A percentile compares a stretch with the other conserved stretches of the same genome.
Evolutionary conservation across 2,329 filamentous ascomycete genomes (phyloP).

Genomic region (Fusarium pseudograminearum): DNA sequence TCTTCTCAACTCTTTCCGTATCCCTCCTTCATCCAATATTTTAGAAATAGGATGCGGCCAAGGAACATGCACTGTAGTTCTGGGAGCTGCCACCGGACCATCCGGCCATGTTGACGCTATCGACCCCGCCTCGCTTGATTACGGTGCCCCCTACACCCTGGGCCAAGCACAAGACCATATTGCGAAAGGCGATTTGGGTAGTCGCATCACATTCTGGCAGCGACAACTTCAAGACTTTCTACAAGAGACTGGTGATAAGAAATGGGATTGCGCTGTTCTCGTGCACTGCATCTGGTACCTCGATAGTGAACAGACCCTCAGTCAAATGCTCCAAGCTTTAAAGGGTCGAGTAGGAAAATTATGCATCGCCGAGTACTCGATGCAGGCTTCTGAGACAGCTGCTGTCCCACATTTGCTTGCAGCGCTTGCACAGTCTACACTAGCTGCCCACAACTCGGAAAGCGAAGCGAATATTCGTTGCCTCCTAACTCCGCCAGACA

Average conservation of each 20-base stretch:
- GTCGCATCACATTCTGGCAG: neutral
- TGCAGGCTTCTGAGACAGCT: conserved; percentile 11
- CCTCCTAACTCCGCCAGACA: neutral
- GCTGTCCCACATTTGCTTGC: conserved; percentile 16
- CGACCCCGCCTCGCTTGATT: conserved; percentile 21
- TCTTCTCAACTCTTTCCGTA: neutral
- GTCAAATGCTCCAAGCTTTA: neutral
- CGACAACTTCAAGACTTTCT: neutral
- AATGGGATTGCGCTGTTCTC: conserved; percentile 15
- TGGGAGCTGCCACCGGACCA: neutral
- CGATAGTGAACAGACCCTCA: neutral
- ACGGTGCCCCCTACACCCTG: conserved; percentile 21
- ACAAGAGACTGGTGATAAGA: neutral
- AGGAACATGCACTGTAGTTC: conserved; percentile 24
- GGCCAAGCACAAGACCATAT: conserved; percentile 19
- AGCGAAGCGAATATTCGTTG: conserved; percentile 16
- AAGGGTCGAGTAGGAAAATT: neutral
- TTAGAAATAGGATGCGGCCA: conserved; percentile 19
- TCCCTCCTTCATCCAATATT: neutral
- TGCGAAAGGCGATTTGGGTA: neutral
- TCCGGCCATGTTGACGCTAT: conserved; percentile 11
- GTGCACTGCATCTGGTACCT: conserved; percentile 25
- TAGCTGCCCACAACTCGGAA: conserved; percentile 3
- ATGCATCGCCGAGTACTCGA: conserved; percentile 17
- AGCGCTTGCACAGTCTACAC: conserved; percentile 6